A percentile compares a stretch with the other conserved stretches of the same genome.
phyloP scores from a whole-genome alignment of 768 basidiomycete genomes.

The Naganishia antarctica region DNA sequence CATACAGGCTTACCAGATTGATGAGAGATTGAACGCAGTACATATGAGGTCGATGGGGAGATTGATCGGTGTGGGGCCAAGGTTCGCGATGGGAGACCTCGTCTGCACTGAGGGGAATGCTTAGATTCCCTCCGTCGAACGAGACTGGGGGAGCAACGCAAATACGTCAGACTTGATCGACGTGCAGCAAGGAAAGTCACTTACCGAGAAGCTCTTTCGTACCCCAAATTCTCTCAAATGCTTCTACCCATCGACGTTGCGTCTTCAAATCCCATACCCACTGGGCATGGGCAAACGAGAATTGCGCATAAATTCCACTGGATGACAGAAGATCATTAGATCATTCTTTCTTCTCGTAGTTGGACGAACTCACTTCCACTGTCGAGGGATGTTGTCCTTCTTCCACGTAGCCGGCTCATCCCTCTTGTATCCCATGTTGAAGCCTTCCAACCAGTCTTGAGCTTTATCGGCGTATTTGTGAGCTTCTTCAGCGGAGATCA shows the following conservation, averaged over 20 bases:
- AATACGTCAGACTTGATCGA: background rate
- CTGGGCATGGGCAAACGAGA: slow-evolving; percentile 32
- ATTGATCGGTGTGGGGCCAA: slow-evolving; percentile 28
- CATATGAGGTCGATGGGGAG: slow-evolving; percentile 18
- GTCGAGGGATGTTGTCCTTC: slow-evolving; percentile 40
- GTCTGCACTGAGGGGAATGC: slow-evolving; percentile 22
- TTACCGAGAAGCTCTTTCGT: slow-evolving; percentile 29
- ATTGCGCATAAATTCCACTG: slow-evolving; percentile 9
- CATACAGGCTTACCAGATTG: slow-evolving; percentile 17
- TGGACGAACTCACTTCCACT: slow-evolving; percentile 33
- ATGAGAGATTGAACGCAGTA: slow-evolving; percentile 25
- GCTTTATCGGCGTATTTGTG: slow-evolving; percentile 37
- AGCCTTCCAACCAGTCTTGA: slow-evolving; percentile 46
- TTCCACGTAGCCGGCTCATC: slow-evolving; percentile 47
- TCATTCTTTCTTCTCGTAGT: too few relatives aligned
- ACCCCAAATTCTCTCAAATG: slow-evolving; percentile 36
- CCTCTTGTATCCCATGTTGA: slow-evolving; percentile 46
- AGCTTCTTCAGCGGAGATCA: slow-evolving; percentile 36
- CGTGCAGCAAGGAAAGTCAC: background rate
- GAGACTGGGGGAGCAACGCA: slow-evolving; percentile 6
- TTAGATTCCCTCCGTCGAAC: slow-evolving; percentile 23
- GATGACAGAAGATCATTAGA: background rate
- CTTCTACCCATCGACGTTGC: slow-evolving; percentile 32
- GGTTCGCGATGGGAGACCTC: slow-evolving; percentile 13
- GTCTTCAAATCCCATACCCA: slow-evolving; percentile 36